Conservation (phyloP, 495 filamentous ascomycete genomes). For the Talaromyces ruber region DNA sequence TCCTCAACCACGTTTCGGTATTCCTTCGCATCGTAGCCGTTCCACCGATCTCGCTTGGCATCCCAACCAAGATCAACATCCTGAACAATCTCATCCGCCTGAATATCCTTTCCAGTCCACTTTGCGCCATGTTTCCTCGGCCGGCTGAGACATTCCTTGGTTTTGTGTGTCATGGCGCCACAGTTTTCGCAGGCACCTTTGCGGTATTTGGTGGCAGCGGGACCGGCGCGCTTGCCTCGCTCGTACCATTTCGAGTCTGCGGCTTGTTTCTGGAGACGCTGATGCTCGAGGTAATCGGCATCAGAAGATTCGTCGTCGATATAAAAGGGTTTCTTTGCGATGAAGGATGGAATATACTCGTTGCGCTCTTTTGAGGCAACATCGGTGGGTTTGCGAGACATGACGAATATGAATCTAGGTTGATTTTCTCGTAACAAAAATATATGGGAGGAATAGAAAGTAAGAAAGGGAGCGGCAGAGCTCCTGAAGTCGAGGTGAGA, state of each 20-base stretch:
- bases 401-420: conserved; percentile 10
- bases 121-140: conserved; percentile 85
- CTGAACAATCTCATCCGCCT: conserved; percentile 83
- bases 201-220: conserved; percentile 89
- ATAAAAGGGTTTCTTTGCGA: conserved; percentile 97
- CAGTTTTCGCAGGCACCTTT: conserved; percentile 99
- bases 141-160: conserved; percentile 84
- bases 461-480: neutral
- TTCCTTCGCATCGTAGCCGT: conserved; percentile 86
- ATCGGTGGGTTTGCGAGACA: conserved; percentile 43
- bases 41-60: conserved; percentile 97
- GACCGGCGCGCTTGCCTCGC: conserved; percentile 68
- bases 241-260: conserved; percentile 82
- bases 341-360: conserved; percentile 98
- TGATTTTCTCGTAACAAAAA: neutral
- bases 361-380: conserved; percentile 68
- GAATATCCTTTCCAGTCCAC: conserved; percentile 88
- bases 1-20: conserved; percentile 80
- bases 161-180: conserved; percentile 92
- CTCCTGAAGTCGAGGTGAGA: neutral
- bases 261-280: conserved; percentile 66
- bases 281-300: conserved; percentile 93
- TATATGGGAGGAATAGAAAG: neutral
- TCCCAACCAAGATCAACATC: conserved; percentile 87
- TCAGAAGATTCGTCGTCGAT: conserved; percentile 69